phyloP scores from a whole-genome alignment of 2,329 filamentous ascomycete species.

The Salinomyces thailandicus region DNA sequence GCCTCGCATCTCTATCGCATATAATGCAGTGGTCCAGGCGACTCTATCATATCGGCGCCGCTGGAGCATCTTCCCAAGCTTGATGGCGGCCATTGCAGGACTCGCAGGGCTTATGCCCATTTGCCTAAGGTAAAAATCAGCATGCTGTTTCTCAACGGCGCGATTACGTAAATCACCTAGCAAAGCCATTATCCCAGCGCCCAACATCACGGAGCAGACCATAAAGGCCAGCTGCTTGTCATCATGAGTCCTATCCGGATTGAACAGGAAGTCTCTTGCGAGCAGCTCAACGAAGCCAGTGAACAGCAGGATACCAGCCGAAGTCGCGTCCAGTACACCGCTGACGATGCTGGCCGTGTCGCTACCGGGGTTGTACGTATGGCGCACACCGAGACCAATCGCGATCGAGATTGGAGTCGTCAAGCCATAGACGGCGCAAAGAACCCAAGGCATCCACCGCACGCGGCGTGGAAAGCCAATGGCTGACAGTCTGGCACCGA shows the following conservation, averaged over 20 bases:
- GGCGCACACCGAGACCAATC: slow-evolving; percentile 64
- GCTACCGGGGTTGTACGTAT: slow-evolving; percentile 51
- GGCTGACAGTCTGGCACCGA: slow-evolving; percentile 71
- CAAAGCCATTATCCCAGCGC: slow-evolving; percentile 65
- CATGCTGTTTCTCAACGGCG: background rate
- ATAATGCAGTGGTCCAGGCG: too few relatives aligned
- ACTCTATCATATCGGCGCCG: too few relatives aligned
- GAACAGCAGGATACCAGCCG: slow-evolving; percentile 82
- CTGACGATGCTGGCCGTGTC: slow-evolving; percentile 63
- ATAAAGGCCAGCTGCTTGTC: slow-evolving; percentile 84
- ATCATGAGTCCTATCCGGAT: slow-evolving; percentile 78
- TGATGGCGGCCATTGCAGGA: too few relatives aligned
- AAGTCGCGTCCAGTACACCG: slow-evolving; percentile 80
- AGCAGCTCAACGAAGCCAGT: slow-evolving; percentile 59
- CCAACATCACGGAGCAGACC: slow-evolving; percentile 75
- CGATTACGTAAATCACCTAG: slow-evolving; percentile 51
- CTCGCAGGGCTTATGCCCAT: slow-evolving; percentile 4
- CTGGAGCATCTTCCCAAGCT: too few relatives aligned
- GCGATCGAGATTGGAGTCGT: slow-evolving; percentile 80
- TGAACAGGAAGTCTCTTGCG: slow-evolving; percentile 45
- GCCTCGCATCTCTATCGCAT: too few relatives aligned
- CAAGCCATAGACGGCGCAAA: slow-evolving; percentile 61
- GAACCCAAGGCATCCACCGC: slow-evolving; percentile 61
- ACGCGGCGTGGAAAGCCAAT: slow-evolving; percentile 64
- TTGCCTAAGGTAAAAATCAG: background rate